Evolutionary conservation across 495 filamentous ascomycete species (phyloP).

Genomic region (Haplographium delicatum): DNA sequence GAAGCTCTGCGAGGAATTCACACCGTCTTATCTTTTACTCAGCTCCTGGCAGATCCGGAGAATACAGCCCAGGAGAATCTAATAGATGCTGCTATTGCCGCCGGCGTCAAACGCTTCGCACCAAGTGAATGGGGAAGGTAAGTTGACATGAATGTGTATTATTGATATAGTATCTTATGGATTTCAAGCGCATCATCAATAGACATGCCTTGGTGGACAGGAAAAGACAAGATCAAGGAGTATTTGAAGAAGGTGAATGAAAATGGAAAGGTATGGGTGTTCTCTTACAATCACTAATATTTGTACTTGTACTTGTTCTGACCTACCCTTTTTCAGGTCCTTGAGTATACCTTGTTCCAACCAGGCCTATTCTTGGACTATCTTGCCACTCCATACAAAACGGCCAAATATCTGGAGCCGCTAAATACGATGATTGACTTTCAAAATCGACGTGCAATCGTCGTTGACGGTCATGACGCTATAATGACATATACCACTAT

Average conservation of each 20-base stretch:
- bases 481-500: conserved; percentile 43
- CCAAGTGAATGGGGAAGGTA: conserved; percentile 57
- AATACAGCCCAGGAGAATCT: conserved; percentile 32
- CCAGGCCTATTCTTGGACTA: conserved; percentile 52
- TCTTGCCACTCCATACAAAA: conserved; percentile 42
- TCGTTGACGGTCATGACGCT: conserved; percentile 39
- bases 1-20: conserved; percentile 41
- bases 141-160: neutral
- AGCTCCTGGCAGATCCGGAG: conserved; percentile 29
- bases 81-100: conserved; percentile 55
- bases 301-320: neutral
- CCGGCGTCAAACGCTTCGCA: conserved; percentile 56
- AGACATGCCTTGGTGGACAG: conserved; percentile 42
- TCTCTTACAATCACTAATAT: neutral
- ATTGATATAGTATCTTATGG: neutral
- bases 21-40: conserved; percentile 51
- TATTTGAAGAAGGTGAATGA: conserved; percentile 49
- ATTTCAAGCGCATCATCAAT: neutral
- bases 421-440: conserved; percentile 42
- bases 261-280: conserved; percentile 36
- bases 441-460: conserved; percentile 41
- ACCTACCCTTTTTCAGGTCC: conserved; percentile 32
- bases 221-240: conserved; percentile 40
- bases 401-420: conserved; percentile 41
- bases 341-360: conserved; percentile 56